Percentiles rank a stretch among this genome's conserved stretches.
phyloP scores from a whole-genome alignment of 2,329 filamentous ascomycete species.

The Colletotrichum sp. region DNA sequence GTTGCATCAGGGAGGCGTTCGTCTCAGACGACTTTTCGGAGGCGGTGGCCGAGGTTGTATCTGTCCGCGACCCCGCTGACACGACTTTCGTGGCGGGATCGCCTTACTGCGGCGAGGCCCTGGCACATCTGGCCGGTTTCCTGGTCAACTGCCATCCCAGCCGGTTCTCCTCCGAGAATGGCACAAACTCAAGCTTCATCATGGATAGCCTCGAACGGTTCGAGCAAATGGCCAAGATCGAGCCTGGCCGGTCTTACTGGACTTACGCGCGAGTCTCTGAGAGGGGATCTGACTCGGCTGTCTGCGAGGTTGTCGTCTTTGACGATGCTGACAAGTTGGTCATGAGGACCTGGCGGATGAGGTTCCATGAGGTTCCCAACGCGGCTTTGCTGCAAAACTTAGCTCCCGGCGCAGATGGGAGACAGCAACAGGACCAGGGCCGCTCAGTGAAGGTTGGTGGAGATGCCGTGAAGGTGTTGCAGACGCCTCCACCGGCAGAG shows the following conservation, averaged over 20 bases:
- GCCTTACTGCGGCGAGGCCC: not conserved
- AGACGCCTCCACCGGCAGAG: accelerated
- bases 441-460: not conserved
- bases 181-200: not conserved
- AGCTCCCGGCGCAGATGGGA: not conserved
- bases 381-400: not conserved
- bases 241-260: not conserved
- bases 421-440: not conserved
- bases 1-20: not conserved
- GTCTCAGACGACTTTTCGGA: not conserved
- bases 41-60: not conserved
- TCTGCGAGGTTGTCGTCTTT: not conserved
- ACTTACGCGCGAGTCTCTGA: not conserved
- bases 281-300: not conserved
- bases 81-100: not conserved
- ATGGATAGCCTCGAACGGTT: not conserved
- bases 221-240: not conserved
- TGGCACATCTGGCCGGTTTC: not conserved
- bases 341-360: not conserved
- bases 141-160: not conserved
- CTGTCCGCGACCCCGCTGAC: not conserved
- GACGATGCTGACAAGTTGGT: not conserved
- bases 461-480: not conserved
- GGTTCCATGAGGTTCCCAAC: not conserved
- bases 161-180: not conserved